phyloP scores from a whole-genome alignment of 2,329 filamentous ascomycete species.

The Beauveria caledonica region DNA sequence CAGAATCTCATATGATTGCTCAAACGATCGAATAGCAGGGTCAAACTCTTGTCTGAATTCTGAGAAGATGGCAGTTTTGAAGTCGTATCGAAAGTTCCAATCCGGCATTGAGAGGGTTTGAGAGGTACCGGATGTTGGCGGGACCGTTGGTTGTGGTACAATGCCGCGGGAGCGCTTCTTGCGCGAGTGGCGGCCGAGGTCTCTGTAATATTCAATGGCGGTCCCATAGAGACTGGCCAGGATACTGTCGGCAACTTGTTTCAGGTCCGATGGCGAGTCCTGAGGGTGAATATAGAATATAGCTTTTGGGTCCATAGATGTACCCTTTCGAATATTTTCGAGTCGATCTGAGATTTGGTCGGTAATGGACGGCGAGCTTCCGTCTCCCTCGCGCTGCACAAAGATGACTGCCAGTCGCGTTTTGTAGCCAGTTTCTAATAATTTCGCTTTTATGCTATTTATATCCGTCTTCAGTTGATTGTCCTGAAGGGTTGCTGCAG shows the following conservation, averaged over 20 bases:
- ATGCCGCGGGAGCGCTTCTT: conserved; percentile 77
- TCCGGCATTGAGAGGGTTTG: conserved; percentile 76
- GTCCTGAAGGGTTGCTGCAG: conserved; percentile 70
- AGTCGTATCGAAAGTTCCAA: conserved; percentile 92
- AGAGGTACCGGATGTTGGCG: conserved; percentile 75
- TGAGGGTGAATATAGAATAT: conserved; percentile 78
- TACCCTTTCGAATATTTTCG: conserved; percentile 68
- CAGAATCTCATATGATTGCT: conserved; percentile 76
- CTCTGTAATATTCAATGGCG: conserved; percentile 84
- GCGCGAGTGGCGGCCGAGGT: conserved; percentile 83
- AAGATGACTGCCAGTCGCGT: conserved; percentile 64
- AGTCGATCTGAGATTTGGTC: conserved; percentile 64
- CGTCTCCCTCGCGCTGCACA: conserved; percentile 24
- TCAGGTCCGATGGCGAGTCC: conserved; percentile 61
- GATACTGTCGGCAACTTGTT: conserved; percentile 64
- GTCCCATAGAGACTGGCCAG: conserved; percentile 64
- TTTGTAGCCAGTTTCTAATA: conserved; percentile 65
- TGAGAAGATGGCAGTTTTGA: conserved; percentile 83
- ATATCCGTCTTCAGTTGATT: conserved; percentile 85
- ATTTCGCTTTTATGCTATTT: conserved; percentile 61
- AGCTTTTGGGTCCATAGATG: conserved; percentile 72
- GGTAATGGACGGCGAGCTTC: conserved; percentile 37
- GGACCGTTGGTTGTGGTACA: conserved; percentile 71
- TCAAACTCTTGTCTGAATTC: conserved; percentile 94
- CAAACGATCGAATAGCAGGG: conserved; percentile 74